Evolutionary conservation across 768 basidiomycete genomes (phyloP).

Genomic region (Boletellus ananas): DNA sequence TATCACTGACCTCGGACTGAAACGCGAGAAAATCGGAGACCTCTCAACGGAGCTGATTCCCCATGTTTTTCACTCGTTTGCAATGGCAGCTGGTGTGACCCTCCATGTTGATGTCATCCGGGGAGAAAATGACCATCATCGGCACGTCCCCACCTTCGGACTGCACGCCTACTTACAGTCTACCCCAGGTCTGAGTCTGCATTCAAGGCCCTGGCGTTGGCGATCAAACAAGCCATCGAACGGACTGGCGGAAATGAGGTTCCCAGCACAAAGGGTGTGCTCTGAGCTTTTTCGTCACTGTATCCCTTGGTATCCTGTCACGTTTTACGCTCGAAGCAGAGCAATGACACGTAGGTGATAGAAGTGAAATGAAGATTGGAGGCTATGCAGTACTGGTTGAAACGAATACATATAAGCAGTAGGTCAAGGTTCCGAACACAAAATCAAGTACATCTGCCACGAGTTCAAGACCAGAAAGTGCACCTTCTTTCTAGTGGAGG

Average conservation of each 20-base stretch:
- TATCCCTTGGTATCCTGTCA: neutral
- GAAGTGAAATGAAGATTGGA: neutral
- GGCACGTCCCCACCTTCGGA: slow-evolving; percentile 45
- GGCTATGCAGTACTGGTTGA: neutral
- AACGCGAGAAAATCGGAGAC: slow-evolving; percentile 90
- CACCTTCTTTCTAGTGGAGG: slow-evolving; percentile 79
- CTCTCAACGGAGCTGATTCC: slow-evolving; percentile 98
- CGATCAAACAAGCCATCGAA: slow-evolving; percentile 92
- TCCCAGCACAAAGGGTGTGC: slow-evolving; percentile 95
- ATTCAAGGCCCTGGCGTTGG: slow-evolving; percentile 96
- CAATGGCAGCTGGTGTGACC: slow-evolving; percentile 92
- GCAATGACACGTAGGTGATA: slow-evolving; percentile 1
- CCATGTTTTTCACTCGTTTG: slow-evolving; percentile 96
- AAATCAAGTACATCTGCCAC: slow-evolving; percentile 2
- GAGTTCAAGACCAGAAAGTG: slow-evolving; percentile 64
- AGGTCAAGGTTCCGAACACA: neutral
- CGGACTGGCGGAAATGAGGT: slow-evolving; percentile 86
- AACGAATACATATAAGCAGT: slow-evolving; percentile 18
- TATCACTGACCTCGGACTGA: slow-evolving; percentile 83
- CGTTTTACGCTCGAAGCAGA: neutral
- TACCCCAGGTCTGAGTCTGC: slow-evolving; percentile 83
- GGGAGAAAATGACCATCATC: slow-evolving; percentile 97
- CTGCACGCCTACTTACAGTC: neutral
- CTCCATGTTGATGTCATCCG: slow-evolving; percentile 92
- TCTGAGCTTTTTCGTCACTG: slow-evolving; percentile 35